These are phyloP conservation scores for Trichoderma gracile DNA, from an alignment of 2,329 filamentous ascomycete species.

Conservation along the genomic window DNA sequence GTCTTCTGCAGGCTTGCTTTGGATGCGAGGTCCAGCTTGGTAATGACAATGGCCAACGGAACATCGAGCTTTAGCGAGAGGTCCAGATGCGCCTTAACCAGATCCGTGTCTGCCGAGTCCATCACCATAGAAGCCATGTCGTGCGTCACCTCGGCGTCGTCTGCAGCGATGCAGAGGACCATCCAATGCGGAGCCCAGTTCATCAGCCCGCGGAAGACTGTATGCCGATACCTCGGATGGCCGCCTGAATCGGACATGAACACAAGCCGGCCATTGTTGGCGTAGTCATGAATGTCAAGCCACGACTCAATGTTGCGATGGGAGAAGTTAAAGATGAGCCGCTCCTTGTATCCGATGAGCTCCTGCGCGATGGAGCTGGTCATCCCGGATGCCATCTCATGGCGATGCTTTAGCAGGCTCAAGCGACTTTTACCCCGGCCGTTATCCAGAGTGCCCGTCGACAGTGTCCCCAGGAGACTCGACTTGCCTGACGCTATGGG, in stretches of 20 bases:
- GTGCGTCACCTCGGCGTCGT: constrained; percentile 57
- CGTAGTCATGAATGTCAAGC: constrained; percentile 86
- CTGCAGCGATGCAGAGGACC: constrained; percentile 80
- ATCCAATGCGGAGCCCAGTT: constrained; percentile 97
- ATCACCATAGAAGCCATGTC: neutral
- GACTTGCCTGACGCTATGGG: constrained; percentile 93
- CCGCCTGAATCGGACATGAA: constrained; percentile 92
- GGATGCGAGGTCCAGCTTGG: constrained; percentile 85
- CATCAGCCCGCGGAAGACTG: constrained; percentile 83
- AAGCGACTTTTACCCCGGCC: constrained; percentile 86
- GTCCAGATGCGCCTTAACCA: constrained; percentile 78
- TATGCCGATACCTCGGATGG: constrained; percentile 84
- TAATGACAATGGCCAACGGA: constrained; percentile 79
- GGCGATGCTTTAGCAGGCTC: constrained; percentile 85
- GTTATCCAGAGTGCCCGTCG: constrained; percentile 86
- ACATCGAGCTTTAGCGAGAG: constrained; percentile 79
- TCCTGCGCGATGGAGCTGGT: constrained; percentile 96
- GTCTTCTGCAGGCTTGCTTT: constrained; percentile 68
- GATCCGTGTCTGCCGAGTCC: constrained; percentile 57
- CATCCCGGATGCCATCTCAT: constrained; percentile 87
- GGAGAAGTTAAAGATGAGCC: constrained; percentile 75
- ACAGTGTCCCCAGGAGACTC: constrained; percentile 82
- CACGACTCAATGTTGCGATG: constrained; percentile 86
- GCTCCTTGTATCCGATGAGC: constrained; percentile 75
- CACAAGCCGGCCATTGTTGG: constrained; percentile 72